Evolutionary conservation across 176 grass and related monocot genomes (phyloP).

Genomic region (Puccinellia tenuiflora): DNA sequence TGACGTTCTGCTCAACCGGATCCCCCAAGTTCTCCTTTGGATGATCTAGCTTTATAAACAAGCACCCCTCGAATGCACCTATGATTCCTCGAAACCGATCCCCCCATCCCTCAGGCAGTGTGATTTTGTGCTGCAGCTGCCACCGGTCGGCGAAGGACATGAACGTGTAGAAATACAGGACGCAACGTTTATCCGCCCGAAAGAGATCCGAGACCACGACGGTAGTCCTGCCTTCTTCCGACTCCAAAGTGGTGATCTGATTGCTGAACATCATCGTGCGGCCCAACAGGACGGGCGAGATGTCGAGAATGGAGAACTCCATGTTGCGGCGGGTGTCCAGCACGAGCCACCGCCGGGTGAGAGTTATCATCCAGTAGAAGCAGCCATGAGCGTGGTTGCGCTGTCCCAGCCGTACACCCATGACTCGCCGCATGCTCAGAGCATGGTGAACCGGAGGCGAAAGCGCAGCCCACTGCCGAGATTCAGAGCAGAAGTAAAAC

Average conservation of each 20-base stretch:
- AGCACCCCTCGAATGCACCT: constrained; percentile 14
- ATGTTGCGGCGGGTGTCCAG: constrained; percentile 28
- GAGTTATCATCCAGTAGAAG: constrained; percentile 47
- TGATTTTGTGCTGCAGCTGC: constrained; percentile 32
- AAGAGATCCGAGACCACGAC: constrained; percentile 34
- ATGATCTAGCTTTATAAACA: constrained; percentile 40
- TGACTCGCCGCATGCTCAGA: constrained; percentile 38
- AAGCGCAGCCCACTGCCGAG: constrained; percentile 2
- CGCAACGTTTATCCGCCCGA: constrained; percentile 20
- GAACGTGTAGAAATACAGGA: constrained; percentile 41
- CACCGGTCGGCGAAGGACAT: constrained; percentile 25
- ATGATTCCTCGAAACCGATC: constrained; percentile 46
- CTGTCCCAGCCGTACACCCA: constrained; percentile 31
- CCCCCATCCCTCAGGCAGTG: constrained; percentile 41
- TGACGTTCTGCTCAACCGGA: constrained; percentile 24
- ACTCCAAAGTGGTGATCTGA: constrained; percentile 43
- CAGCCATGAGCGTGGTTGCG: constrained; percentile 36
- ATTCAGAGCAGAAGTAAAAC: constrained; percentile 20
- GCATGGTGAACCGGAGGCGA: constrained; percentile 32
- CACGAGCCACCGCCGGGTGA: constrained; percentile 39
- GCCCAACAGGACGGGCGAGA: constrained; percentile 28
- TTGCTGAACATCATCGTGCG: constrained; percentile 40
- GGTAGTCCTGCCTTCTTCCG: constrained; percentile 7
- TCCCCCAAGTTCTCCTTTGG: constrained; percentile 33
- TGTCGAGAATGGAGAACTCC: constrained; percentile 37